Base-by-base conservation (phyloP, 331 rosid genomes). In the Dryas integrifolia region DNA sequence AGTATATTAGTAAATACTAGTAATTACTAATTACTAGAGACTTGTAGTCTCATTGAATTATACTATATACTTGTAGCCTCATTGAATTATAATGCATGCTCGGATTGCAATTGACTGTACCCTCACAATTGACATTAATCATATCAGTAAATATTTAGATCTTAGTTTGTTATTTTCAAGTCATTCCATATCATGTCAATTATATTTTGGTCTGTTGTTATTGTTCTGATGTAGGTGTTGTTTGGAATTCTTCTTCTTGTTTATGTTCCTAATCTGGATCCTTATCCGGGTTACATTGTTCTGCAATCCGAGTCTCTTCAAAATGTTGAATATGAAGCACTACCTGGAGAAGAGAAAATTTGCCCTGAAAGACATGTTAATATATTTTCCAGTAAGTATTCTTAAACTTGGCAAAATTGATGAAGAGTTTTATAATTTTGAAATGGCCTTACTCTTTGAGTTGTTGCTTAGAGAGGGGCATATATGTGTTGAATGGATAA, bases 251-350 rank as follows among this genome's bases (percentile, higher is more conserved):
- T 86, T 65, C 87, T 88, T 76, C 67, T 82, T 66, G 81, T 80
- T 62, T 82, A 88, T 82, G 74, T 92, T 77, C 98, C 98, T 4
- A 80, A 85, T 62, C 77, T 92, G 85, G 87, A 82, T 84, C 96
- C 96, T 65, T 79, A 84, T 79, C 79, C 90, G 59, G 93, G 92
- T 8, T 85, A 86, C 67, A 47, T 67, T 45, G 53, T 69, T 50
- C 49, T 67, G 63, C 83, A 79, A 82, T 51, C 82, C 4, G 97
- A 85, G 52, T 6, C 78, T 73, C 86, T 82, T 59, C 84, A 84
- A 77, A 77, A 86, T 75, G 80, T 72, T 41, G 97, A 83, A 71
- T 90, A 90, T 63, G 93, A 87, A 80, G 88, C 80, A 65, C 83
- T 90, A 73, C 76, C 81, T 63, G 92, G 85, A 53, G 92, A 80